Evolutionary conservation across 441 rosid species (phyloP), one percentile per base, ranked within the genome.

Genomic region (Pelargonium cotyledonis): DNA sequence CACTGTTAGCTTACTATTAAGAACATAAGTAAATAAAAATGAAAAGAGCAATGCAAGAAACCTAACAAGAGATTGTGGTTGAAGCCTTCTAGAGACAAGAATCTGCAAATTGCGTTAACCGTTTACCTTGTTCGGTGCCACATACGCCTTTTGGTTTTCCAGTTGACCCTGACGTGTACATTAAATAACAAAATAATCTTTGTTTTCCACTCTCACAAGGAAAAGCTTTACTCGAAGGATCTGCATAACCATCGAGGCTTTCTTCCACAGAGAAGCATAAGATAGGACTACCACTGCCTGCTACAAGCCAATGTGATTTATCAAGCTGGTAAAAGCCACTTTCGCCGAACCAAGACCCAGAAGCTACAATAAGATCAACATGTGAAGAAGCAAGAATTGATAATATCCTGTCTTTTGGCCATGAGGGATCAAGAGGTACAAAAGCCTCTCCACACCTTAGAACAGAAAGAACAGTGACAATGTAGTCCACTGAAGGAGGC

Each of bases 121-220:
- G 65, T 70, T 63, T 70, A 89, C 99, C 99, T 86, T 82, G 75
- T 74, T 94, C 96, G 40, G 97, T 87, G 70, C 97, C 99, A 71
- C 91, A 88, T 43, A 94, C 88, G 41, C 96, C 97, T 85, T 91
- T 94, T 26, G 99, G 97, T 67, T 70, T 80, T 71, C 97, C 99
- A 31, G 90, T 87, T 11, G 99, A 94, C 67, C 99, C 99, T 7
- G 97, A 94, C 3, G 99, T 94, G 79, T 87, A 91, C 86, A 94
- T 84, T 51, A 91, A 67, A 83, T 88, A 94, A 77, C 96, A 88
- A 75, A 89, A 91, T 7, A 67, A 63, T 70, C 94, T 86, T 57
- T 78, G 75, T 21, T 71, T 70, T 57, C 72, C 78, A 65, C 44
- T 77, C 70, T 74, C 75, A 71, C 99, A 91, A 72, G 92, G 90